Percentiles rank a stretch among this genome's conserved stretches.
Conservation (phyloP, 768 basidiomycete species). For the Suillus occidentalis region DNA sequence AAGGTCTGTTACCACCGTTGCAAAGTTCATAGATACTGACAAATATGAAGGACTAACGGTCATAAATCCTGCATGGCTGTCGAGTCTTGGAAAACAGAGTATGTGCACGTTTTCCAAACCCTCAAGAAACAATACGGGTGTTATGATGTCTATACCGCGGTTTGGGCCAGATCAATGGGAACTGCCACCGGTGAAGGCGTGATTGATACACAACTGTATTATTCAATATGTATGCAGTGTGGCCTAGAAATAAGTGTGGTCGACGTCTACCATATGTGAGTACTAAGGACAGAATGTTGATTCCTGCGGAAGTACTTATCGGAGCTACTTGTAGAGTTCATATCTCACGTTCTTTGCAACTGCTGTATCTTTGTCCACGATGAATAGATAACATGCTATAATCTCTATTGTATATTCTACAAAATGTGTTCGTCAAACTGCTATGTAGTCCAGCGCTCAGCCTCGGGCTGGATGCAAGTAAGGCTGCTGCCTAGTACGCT, state of each 20-base stretch:
- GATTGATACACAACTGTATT: conserved; percentile 18
- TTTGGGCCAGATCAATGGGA: conserved; percentile 90
- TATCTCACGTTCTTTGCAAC: not conserved
- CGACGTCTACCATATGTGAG: no score
- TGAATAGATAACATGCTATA: not conserved
- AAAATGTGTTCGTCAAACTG: not conserved
- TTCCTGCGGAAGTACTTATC: no score
- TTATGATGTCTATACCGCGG: conserved; percentile 73
- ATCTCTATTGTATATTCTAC: not conserved
- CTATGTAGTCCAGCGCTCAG: not conserved
- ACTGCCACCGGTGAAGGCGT: conserved; percentile 57
- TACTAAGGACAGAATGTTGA: no score
- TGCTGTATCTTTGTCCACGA: not conserved
- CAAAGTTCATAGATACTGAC: conserved; percentile 3
- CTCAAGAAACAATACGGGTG: conserved; percentile 62
- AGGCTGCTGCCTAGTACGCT: not conserved
- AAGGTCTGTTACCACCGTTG: conserved; percentile 49
- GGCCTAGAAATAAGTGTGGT: not conserved
- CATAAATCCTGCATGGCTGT: conserved; percentile 87
- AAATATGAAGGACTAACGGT: conserved; percentile 65
- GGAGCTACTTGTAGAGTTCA: not conserved
- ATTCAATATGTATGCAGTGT: conserved; percentile 10
- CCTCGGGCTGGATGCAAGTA: not conserved
- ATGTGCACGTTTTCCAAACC: conserved; percentile 92
- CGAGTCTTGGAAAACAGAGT: conserved; percentile 71